Evolutionary conservation across 768 basidiomycete species (phyloP), one percentile per base, ranked within the genome.

Genomic region (Leccinum incarnatum): DNA sequence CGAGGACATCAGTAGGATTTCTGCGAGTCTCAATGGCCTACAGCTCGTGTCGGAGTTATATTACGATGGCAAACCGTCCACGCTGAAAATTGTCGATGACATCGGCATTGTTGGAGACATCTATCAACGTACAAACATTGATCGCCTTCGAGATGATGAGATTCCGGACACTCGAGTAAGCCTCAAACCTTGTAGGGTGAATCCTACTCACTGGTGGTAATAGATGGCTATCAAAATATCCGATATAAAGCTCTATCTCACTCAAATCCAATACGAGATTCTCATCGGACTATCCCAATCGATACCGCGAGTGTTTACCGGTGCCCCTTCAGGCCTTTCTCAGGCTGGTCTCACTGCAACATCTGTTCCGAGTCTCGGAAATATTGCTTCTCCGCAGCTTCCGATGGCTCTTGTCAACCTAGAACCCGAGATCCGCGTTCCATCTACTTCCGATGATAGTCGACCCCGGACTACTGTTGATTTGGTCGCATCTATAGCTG

Each of bases 1-100:
- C 45, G 72, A 60, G 19, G 77, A 77, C 23, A 68, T 75, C 50
- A 87, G 83, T 65, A 87, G 78, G 54, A 88, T 86, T 51, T 76
- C 78, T 4, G 95, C 95, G 17, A 87, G 87, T 62, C 80, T 99
- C 40, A 80, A 77, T 42, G 94, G 95, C 15, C 87, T 98, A 32
- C 90, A 91, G 65, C 81, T 98, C 29, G 79, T 88, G 14, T 95
- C 95, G 19, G 83, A 80, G 42, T 74, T 90, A 45, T 75, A 81
- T 62, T 74, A 79, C 42, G 78, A 79, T 14, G 80, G 77, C 47
- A 66, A 79, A 60, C 61, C 77, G 12, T 80, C 83, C 17, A 76
- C 72, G 1, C 79, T 98, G 57, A 94, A 92, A 73, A 93, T 99
- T 65, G 89, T 99, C 34, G 93, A 97, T 63, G 91, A 96, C 67